Evolutionary conservation across 1,139 yeast genomes (phyloP).

Genomic region (Hansenula lynferdii): DNA sequence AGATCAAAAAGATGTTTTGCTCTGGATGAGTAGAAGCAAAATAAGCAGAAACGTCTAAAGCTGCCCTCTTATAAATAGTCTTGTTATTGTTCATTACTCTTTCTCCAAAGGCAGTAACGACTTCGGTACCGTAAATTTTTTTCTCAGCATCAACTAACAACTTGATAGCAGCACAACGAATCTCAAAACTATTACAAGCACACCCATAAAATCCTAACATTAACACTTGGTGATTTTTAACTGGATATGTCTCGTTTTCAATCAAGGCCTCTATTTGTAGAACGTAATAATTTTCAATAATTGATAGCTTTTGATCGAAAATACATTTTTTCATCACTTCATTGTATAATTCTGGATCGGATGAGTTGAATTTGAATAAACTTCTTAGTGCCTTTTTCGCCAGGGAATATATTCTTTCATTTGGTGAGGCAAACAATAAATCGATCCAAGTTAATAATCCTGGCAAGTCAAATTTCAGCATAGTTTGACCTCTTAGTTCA

Average conservation of each 20-base stretch:
- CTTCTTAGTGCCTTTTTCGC: slow-evolving; percentile 75
- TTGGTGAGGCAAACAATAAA: slow-evolving; percentile 54
- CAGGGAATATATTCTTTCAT: slow-evolving; percentile 53
- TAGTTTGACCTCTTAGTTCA: slow-evolving; percentile 40
- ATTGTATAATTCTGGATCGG: slow-evolving; percentile 49
- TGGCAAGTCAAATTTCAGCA: slow-evolving; percentile 65
- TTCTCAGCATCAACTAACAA: slow-evolving; percentile 53
- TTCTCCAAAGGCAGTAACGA: slow-evolving; percentile 48
- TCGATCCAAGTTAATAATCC: slow-evolving; percentile 77
- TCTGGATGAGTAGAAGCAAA: slow-evolving; percentile 56
- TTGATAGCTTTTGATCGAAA: slow-evolving; percentile 44
- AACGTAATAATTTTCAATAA: slow-evolving; percentile 64
- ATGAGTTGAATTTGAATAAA: slow-evolving; percentile 55
- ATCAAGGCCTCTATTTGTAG: slow-evolving; percentile 62
- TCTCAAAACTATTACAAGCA: slow-evolving; percentile 58
- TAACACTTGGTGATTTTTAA: slow-evolving; percentile 51
- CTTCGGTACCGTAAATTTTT: slow-evolving; percentile 41
- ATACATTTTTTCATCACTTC: slow-evolving; percentile 71
- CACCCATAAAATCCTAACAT: slow-evolving; percentile 65
- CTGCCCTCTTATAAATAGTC: slow-evolving; percentile 73
- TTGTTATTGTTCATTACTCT: slow-evolving; percentile 62
- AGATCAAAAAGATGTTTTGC: slow-evolving; percentile 56
- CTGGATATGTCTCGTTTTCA: slow-evolving; percentile 36
- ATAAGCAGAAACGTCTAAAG: slow-evolving; percentile 61
- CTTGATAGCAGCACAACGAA: slow-evolving; percentile 59